phyloP scores from a whole-genome alignment of 176 grass and related monocot genomes.

The Pontederia paniculata region DNA sequence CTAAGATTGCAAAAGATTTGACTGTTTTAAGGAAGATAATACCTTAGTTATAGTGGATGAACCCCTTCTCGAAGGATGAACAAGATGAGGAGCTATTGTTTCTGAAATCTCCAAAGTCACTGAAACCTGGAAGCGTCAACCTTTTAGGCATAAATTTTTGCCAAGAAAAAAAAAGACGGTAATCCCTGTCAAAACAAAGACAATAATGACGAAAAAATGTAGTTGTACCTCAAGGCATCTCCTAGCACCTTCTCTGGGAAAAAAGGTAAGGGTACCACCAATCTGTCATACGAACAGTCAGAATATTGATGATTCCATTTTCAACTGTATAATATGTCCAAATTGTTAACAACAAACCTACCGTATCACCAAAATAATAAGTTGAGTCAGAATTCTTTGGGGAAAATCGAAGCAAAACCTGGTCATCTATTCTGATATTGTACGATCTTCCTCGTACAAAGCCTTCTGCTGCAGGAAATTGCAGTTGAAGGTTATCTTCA shows the following conservation, averaged over 20 bases:
- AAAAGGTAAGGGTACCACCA: conserved; percentile 81
- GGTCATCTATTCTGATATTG: conserved; percentile 85
- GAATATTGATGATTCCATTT: conserved; percentile 17
- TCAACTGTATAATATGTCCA: not conserved
- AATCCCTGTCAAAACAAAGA: no score
- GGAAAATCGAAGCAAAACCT: conserved; percentile 86
- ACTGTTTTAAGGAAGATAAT: not conserved
- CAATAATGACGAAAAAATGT: conserved; percentile 3
- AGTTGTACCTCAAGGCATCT: conserved; percentile 78
- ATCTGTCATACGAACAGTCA: conserved; percentile 40
- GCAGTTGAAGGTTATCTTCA: conserved; percentile 19
- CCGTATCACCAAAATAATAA: conserved; percentile 98
- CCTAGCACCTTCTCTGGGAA: conserved; percentile 53
- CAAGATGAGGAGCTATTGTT: conserved; percentile 57
- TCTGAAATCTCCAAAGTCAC: conserved; percentile 90
- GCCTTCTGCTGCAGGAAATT: conserved; percentile 72
- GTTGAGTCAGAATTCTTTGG: conserved; percentile 95
- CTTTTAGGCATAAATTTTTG: not conserved
- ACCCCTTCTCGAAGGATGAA: conserved; percentile 93
- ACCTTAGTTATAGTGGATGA: conserved; percentile 94
- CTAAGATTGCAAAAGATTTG: not conserved
- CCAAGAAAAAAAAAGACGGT: no score
- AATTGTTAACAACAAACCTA: conserved; percentile 15
- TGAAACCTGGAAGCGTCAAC: conserved; percentile 40
- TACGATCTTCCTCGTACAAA: conserved; percentile 81